phyloP scores from a whole-genome alignment of 148 eudicot species.

The Chenopodium suecicum region DNA sequence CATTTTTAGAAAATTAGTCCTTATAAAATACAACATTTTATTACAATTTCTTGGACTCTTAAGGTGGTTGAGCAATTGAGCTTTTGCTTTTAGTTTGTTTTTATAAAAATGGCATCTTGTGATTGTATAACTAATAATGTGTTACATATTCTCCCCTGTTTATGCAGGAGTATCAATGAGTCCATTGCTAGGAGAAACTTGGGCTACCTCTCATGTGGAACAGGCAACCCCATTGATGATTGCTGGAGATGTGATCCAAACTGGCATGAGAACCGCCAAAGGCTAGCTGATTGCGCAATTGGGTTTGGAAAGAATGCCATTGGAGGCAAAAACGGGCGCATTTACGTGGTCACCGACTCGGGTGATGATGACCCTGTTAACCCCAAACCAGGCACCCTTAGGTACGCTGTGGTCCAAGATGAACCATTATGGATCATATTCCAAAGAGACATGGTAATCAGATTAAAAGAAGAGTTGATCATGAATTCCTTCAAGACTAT shows the following conservation, averaged over 20 bases:
- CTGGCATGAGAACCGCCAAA: slow-evolving; percentile 66
- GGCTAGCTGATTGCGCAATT: slow-evolving; percentile 67
- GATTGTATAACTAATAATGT: neutral
- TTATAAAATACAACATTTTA: neutral
- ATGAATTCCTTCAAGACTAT: slow-evolving; percentile 83
- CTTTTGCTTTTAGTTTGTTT: neutral
- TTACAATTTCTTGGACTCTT: neutral
- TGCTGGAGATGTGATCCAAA: slow-evolving; percentile 81
- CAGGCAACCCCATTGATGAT: slow-evolving; percentile 79
- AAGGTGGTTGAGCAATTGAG: neutral
- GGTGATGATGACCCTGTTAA: slow-evolving; percentile 56
- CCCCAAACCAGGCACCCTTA: slow-evolving; percentile 71
- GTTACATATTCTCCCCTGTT: neutral
- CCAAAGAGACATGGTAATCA: slow-evolving; percentile 62
- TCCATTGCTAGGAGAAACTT: slow-evolving; percentile 54
- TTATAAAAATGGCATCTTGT: neutral
- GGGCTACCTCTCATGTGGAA: slow-evolving; percentile 61
- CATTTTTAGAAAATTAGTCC: neutral
- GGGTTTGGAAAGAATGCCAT: slow-evolving; percentile 75
- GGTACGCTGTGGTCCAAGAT: slow-evolving; percentile 63
- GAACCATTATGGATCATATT: slow-evolving; percentile 77
- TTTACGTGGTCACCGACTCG: slow-evolving; percentile 62
- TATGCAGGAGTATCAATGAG: slow-evolving; percentile 54
- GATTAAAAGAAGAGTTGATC: slow-evolving; percentile 58
- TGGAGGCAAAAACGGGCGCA: slow-evolving; percentile 58